Evolutionary conservation across 2,329 filamentous ascomycete genomes (phyloP), one percentile per base, ranked within the genome.

Genomic region (Sclerotinia nivalis): DNA sequence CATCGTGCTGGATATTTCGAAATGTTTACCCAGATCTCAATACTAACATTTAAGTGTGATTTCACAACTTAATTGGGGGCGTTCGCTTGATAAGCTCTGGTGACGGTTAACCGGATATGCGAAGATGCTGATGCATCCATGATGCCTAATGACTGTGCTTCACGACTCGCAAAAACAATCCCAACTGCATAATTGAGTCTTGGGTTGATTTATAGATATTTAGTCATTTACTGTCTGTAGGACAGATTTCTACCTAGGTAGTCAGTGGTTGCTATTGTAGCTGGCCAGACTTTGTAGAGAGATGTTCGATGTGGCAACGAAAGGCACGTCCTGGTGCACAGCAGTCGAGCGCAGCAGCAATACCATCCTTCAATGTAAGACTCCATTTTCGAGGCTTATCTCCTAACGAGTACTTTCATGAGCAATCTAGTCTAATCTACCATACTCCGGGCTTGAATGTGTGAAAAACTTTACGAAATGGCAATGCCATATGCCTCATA

Each of bases 401-500:
- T n/a, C 37, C 12, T n/a, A 2, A 12, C 6, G 31, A 22, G 15
- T 8, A 15, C 6, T 58, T 37, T 12, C 34, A 25, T 25, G 3
- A 59, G 37, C 13, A 40, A 3, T 49, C 45, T 49, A 37, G 45
- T 34, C 31, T 34, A 31, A 37, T 62, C 25, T n/a, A 37, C 18
- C 13, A 37, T 37, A 1, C 13, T 50, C 31, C 12, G 20, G n/a
- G 9, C 1, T 13, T 9, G 0, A 6, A 37, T 8, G 22, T 6
- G 3, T 5, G 10, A 9, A 18, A 18, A 18, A 5, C 22, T 50
- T 31, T 62, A 62, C 8, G 45, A 49, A 62, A 73, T 55, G 5
- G 81, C 79, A 47, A 90, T 89, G 50, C 87, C 87, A 71, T 87
- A 90, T 76, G 81, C 84, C 43, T 82, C 83, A 70, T 88, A 89